Evolutionary conservation across 2,329 filamentous ascomycete genomes (phyloP), one percentile per base, ranked within the genome.

Genomic region (Fusarium sp.): DNA sequence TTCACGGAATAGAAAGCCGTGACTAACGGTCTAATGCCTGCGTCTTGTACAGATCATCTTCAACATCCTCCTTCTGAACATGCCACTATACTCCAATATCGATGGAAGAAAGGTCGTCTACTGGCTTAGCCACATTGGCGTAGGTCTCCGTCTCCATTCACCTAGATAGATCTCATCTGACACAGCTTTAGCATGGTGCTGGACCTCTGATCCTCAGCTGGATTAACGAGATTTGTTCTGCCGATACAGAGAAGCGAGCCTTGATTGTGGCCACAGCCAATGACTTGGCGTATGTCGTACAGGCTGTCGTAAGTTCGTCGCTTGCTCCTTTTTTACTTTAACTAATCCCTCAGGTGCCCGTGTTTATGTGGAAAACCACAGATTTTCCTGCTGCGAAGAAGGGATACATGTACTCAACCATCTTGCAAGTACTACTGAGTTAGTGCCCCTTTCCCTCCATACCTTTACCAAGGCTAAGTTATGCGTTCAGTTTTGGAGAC

Each of bases 181-280:
- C 28, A 30, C 28, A 30, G 28, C 9, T 30, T 16, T 2, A 26
- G 42, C 38, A 61, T 4, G 71, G 74, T 15, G 74, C 73, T 3
- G 73, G 74, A 9, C 74, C 71, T 42, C 54, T 76, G 6, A 75
- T 75, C 22, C 61, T 76, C 7, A 74, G 73, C 13, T 76, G 73
- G 73, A 74, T 75, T 16, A 75, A 75, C n/a, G 73, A 76, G 24
- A 74, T 75, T 1, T 74, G 73, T 38, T 61, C 62, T 1, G 54
- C 56, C 6, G 74, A 76, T 33, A 76, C 74, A 0, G 74, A 76
- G 39, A 75, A 75, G 33, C 63, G 71, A 54, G 73, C 68, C 4
- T 12, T 76, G 1, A 44, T 76, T 3, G 73, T 76, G 3, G 65
- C 51, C 5, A 26, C 48, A 11, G 65, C 59, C 36, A 70, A 69